phyloP scores from a whole-genome alignment of 176 grass and related monocot genomes.

The Rhipidocladum racemiflorum region DNA sequence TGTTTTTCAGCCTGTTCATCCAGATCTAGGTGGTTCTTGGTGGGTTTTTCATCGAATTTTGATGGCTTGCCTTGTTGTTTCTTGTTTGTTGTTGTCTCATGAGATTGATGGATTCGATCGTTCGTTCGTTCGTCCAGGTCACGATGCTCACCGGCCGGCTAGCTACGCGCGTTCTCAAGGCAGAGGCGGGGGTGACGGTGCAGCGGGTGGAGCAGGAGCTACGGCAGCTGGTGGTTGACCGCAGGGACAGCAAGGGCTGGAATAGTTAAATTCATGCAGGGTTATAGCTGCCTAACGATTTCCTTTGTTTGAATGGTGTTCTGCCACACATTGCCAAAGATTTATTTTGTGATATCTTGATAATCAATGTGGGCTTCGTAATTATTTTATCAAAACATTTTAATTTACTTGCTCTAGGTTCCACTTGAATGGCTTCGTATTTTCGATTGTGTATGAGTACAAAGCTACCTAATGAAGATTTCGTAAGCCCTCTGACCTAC shows the following conservation, averaged over 20 bases:
- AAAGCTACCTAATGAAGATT: slow-evolving; percentile 46
- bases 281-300: not conserved
- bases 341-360: not conserved
- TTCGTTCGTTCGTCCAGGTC: not conserved
- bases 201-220: slow-evolving; percentile 77
- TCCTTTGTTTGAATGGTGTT: not conserved
- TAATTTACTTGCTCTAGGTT: slow-evolving; percentile 37
- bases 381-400: slow-evolving; percentile 9
- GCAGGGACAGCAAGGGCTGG: slow-evolving; percentile 41
- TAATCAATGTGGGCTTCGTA: not conserved
- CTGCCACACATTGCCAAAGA: too few relatives aligned
- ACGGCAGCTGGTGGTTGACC: slow-evolving; percentile 50
- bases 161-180: not conserved
- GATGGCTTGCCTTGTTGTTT: too few relatives aligned
- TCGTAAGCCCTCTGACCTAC: slow-evolving; percentile 25
- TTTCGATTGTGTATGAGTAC: slow-evolving; percentile 34
- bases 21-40: slow-evolving; percentile 25
- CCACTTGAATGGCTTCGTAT: slow-evolving; percentile 64
- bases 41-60: not conserved
- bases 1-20: slow-evolving; percentile 19
- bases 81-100: too few relatives aligned
- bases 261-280: not conserved
- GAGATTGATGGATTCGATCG: too few relatives aligned
- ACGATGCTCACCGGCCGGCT: not conserved
- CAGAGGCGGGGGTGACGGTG: slow-evolving; percentile 41